These are phyloP conservation scores for Xylaria sp. DNA, from an alignment of 2,329 filamentous ascomycete species.

Conservation along the genomic window DNA sequence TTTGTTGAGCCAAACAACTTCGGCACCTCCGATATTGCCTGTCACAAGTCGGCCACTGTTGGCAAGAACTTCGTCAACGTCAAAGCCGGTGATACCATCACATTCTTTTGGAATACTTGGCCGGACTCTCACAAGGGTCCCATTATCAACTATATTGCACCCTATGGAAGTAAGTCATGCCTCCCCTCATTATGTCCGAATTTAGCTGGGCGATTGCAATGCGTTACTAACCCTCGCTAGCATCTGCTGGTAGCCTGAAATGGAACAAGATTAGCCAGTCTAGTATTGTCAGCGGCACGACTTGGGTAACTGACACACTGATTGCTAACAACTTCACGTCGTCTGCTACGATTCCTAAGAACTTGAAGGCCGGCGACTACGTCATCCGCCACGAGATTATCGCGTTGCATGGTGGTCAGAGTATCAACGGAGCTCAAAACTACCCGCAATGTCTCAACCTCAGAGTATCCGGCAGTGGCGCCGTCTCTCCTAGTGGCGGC, in stretches of 20 bases:
- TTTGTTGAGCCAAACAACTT: slow-evolving; percentile 56
- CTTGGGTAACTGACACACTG: slow-evolving; percentile 64
- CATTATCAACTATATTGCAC: slow-evolving; percentile 50
- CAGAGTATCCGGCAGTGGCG: slow-evolving; percentile 51
- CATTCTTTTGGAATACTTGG: slow-evolving; percentile 55
- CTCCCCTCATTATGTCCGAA: slow-evolving; percentile 52
- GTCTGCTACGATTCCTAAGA: slow-evolving; percentile 55
- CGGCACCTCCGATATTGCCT: slow-evolving; percentile 57
- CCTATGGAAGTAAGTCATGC: slow-evolving; percentile 49
- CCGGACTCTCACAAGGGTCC: slow-evolving; percentile 52
- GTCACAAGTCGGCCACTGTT: slow-evolving; percentile 56
- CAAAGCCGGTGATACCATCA: slow-evolving; percentile 50
- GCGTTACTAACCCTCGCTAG: slow-evolving; percentile 52
- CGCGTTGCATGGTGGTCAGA: slow-evolving; percentile 56
- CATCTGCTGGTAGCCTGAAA: slow-evolving; percentile 58
- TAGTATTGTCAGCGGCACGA: slow-evolving; percentile 58
- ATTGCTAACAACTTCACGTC: slow-evolving; percentile 56
- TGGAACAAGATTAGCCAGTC: slow-evolving; percentile 67
- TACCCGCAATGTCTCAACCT: slow-evolving; percentile 60
- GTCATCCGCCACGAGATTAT: slow-evolving; percentile 62
- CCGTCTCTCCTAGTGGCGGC: slow-evolving; percentile 44
- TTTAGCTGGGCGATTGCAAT: slow-evolving; percentile 51
- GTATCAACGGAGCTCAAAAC: slow-evolving; percentile 49
- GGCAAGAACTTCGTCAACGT: slow-evolving; percentile 52
- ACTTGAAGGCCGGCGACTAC: slow-evolving; percentile 59